Percentiles rank a stretch among this genome's conserved stretches.
phyloP scores from a whole-genome alignment of 148 eudicot genomes.

The Vaccinium corymbosum region DNA sequence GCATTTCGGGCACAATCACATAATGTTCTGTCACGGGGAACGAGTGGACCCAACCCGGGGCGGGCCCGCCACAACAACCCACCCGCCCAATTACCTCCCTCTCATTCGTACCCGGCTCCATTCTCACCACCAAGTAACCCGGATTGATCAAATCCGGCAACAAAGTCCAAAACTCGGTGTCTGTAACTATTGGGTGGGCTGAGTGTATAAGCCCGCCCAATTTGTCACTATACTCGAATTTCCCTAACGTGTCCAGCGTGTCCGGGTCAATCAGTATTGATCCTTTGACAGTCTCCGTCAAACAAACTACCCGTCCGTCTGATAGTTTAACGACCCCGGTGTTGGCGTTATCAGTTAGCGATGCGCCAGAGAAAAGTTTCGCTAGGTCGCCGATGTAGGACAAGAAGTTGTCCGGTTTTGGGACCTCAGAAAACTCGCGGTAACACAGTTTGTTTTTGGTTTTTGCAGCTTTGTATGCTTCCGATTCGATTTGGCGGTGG shows the following conservation, averaged over 20 bases:
- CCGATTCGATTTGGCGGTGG: constrained; percentile 89
- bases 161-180: constrained; percentile 61
- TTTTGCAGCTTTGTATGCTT: constrained; percentile 77
- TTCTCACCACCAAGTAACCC: constrained; percentile 78
- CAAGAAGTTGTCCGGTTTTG: constrained; percentile 57
- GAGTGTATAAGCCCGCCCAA: constrained; percentile 80
- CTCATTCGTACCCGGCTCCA: constrained; percentile 73
- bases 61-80: constrained; percentile 70
- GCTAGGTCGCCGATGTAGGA: constrained; percentile 73
- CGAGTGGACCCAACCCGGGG: constrained; percentile 98
- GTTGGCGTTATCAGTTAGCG: constrained; percentile 87
- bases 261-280: constrained; percentile 74
- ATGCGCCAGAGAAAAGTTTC: constrained; percentile 75
- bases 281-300: constrained; percentile 91
- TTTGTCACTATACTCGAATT: constrained; percentile 64
- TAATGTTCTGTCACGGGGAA: constrained; percentile 90
- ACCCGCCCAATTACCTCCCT: constrained; percentile 81
- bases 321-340: constrained; percentile 82
- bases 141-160: constrained; percentile 83
- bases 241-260: constrained; percentile 76
- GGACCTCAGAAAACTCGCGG: constrained; percentile 89
- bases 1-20: constrained; percentile 91
- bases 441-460: constrained; percentile 55
- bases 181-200: constrained; percentile 90
- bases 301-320: constrained; percentile 85